Base-by-base conservation (phyloP, 148 eudicot genomes). In the Euryodendron excelsum region DNA sequence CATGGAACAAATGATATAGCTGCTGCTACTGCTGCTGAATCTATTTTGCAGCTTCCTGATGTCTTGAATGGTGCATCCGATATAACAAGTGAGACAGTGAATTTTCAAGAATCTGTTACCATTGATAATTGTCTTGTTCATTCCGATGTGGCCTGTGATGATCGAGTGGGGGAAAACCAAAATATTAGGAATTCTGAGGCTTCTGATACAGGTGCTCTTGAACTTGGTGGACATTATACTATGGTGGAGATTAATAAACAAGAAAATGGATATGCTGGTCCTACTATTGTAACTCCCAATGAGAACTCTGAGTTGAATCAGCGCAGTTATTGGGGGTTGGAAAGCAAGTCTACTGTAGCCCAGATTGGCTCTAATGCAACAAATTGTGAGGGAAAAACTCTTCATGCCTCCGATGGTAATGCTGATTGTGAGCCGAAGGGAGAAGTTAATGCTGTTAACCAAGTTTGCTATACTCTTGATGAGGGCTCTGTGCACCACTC, bases 61-160 rank as follows among this genome's bases (percentile, higher is more conserved):
- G 79, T 36, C 52, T 50, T 25, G 30, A 66, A 80, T 64, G 88
- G 63, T 37, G 52, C 72, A 73, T 75, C 81, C 44, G 80, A 82
- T 76, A 73, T 81, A 63, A 82, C 80, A 34, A 63, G 80, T 50
- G 83, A 47, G 65, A 80, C 83, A 39, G 73, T 73, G 20, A 67
- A 61, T 72, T 63, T 71, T 78, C 77, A 76, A 27, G 86, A 81
- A 64, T 73, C 82, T 53, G 68, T 78, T 37, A 66, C 78, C 53
- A 80, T 61, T 77, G 85, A 73, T 73, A 68, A 50, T 9, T 33
- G 27, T 67, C 37, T 52, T 34, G 48, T 28, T 72, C 74, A 23
- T 64, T 74, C 70, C 44, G 71, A 28, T 70, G 59, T 37, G 72
- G 50, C 71, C 65, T 72, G 67, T 80, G 80, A 69, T 66, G 58